phyloP scores from a whole-genome alignment of 306 rosid genomes.

The Fragaria iinumae region DNA sequence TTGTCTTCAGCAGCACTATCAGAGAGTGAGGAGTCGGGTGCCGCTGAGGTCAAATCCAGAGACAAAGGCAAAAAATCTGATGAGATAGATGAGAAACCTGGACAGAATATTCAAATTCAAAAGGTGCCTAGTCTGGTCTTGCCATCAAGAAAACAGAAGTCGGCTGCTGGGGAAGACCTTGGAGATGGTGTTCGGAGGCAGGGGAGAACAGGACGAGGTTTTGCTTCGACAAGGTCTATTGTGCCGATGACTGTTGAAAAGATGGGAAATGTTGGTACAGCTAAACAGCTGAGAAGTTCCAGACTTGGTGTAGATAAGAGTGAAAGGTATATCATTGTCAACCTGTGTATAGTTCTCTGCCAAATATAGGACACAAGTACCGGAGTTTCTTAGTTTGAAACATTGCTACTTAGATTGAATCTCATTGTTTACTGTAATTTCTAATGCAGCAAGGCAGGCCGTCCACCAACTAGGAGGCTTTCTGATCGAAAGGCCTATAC shows the following conservation, averaged over 20 bases:
- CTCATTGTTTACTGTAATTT: slow-evolving; percentile 37
- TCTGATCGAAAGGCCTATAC: slow-evolving; percentile 91
- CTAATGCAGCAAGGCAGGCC: slow-evolving; percentile 90
- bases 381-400: background rate
- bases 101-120: slow-evolving; percentile 67
- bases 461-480: slow-evolving; percentile 94
- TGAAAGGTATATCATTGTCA: slow-evolving; percentile 60
- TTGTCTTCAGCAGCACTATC: slow-evolving; percentile 74
- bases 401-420: slow-evolving; percentile 25
- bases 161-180: slow-evolving; percentile 74
- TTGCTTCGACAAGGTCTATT: slow-evolving; percentile 60
- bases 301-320: slow-evolving; percentile 76
- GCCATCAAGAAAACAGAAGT: slow-evolving; percentile 76
- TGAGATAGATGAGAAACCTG: slow-evolving; percentile 73
- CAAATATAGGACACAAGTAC: slow-evolving; percentile 13
- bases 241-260: slow-evolving; percentile 72
- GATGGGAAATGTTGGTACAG: slow-evolving; percentile 75
- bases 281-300: slow-evolving; percentile 92
- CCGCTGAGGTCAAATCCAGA: slow-evolving; percentile 68
- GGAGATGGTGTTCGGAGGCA: slow-evolving; percentile 97
- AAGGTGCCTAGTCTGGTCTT: slow-evolving; percentile 59
- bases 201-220: slow-evolving; percentile 90
- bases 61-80: slow-evolving; percentile 71
- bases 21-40: slow-evolving; percentile 97
- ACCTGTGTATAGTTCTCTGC: slow-evolving; percentile 22